These are phyloP conservation scores for Linnemannia zychae DNA, from an alignment of 192 early-diverging fungal species.

Conservation along the genomic window DNA sequence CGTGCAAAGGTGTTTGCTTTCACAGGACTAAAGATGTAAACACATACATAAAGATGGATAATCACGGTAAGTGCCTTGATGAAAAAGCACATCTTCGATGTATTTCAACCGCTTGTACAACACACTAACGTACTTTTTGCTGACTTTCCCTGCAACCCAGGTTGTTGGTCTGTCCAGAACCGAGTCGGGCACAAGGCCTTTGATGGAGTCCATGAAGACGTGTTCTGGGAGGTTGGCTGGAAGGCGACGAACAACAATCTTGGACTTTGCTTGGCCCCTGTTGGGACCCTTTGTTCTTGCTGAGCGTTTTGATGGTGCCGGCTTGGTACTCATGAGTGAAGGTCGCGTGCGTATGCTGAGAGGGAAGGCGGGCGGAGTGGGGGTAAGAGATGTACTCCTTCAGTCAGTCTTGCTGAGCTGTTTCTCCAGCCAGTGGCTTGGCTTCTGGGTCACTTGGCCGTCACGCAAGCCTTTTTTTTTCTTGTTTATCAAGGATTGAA, in stretches of 20 bases:
- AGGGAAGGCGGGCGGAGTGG: background rate
- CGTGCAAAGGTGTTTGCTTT: conserved; percentile 80
- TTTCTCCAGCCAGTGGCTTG: background rate
- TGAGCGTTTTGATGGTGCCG: conserved; percentile 29
- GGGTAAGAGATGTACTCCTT: background rate
- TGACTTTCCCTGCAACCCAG: conserved; percentile 80
- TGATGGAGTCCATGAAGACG: conserved; percentile 73
- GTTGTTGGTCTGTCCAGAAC: conserved; percentile 61
- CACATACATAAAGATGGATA: background rate
- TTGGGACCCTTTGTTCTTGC: conserved; percentile 37
- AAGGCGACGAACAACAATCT: conserved; percentile 82
- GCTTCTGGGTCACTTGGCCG: background rate
- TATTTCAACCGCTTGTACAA: background rate
- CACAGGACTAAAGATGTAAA: conserved; percentile 68
- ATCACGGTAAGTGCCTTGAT: background rate
- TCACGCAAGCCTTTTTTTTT: conserved; percentile 1
- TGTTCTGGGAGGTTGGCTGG: conserved; percentile 83
- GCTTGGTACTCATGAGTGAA: conserved; percentile 33
- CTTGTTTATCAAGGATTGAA: background rate
- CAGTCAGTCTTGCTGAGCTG: background rate
- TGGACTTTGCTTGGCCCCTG: conserved; percentile 66
- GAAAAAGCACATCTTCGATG: background rate
- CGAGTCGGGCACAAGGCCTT: conserved; percentile 64
- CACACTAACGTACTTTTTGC: conserved; percentile 70
- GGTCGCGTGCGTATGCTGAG: too few species aligned